These are phyloP conservation scores for Neonectria sp. DNA, from an alignment of 2,329 filamentous ascomycete genomes.

Conservation along the genomic window DNA sequence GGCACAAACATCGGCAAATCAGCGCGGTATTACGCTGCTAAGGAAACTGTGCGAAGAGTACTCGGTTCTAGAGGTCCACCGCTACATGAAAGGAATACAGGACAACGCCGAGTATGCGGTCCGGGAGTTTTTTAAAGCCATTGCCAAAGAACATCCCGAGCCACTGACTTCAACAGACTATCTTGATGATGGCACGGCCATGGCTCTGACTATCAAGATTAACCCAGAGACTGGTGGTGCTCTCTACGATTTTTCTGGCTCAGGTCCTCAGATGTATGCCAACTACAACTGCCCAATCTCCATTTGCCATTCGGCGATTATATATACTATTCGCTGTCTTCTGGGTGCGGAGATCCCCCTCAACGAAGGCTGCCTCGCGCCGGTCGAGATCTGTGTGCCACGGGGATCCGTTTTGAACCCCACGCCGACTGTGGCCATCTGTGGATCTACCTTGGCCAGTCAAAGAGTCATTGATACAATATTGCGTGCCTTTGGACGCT, in stretches of 20 bases:
- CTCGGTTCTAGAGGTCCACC: slow-evolving; percentile 51
- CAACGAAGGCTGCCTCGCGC: slow-evolving; percentile 56
- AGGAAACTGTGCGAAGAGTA: slow-evolving; percentile 52
- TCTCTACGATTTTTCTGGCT: slow-evolving; percentile 55
- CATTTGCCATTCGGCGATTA: slow-evolving; percentile 56
- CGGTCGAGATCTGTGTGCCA: slow-evolving; percentile 53
- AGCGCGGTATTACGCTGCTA: slow-evolving; percentile 55
- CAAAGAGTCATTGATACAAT: slow-evolving; percentile 54
- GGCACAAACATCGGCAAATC: slow-evolving; percentile 60
- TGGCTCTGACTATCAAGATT: slow-evolving; percentile 52
- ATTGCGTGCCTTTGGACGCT: slow-evolving; percentile 48
- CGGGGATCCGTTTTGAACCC: slow-evolving; percentile 53
- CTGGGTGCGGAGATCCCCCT: slow-evolving; percentile 56
- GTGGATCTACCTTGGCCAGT: slow-evolving; percentile 72
- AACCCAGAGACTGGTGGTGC: slow-evolving; percentile 50
- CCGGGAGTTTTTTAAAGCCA: slow-evolving; percentile 46
- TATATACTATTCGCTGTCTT: slow-evolving; percentile 56
- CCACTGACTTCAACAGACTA: slow-evolving; percentile 50
- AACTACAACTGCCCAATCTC: slow-evolving; percentile 56
- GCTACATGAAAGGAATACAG: slow-evolving; percentile 57
- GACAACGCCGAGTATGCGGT: slow-evolving; percentile 55
- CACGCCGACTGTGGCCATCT: slow-evolving; percentile 51
- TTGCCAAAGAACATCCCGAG: slow-evolving; percentile 62
- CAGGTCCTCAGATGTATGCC: slow-evolving; percentile 52
- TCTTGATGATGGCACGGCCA: slow-evolving; percentile 56